Conservation (phyloP, 228 moss, liverwort and hornwort genomes). For the Sphagnum magellanicum region DNA sequence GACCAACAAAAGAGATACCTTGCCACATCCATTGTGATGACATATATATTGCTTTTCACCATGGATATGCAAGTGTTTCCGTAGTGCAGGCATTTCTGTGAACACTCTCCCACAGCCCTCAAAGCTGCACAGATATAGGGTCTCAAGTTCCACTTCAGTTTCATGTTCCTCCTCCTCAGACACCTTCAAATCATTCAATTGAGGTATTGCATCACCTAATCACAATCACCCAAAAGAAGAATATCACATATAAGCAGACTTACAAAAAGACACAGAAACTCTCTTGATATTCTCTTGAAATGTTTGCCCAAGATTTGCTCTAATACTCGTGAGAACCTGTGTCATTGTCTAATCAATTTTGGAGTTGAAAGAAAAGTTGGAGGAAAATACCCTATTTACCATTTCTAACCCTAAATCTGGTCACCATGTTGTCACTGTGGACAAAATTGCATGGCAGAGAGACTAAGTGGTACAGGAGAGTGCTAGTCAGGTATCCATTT, state of each 20-base stretch:
- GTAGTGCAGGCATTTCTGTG: conserved; percentile 59
- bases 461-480: not conserved
- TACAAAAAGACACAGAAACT: too few relatives aligned
- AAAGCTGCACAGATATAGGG: conserved; percentile 81
- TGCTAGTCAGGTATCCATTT: conserved; percentile 86
- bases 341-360: too few relatives aligned
- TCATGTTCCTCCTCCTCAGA: conserved; percentile 65
- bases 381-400: too few relatives aligned
- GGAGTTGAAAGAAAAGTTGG: too few relatives aligned
- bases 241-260: not conserved
- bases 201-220: conserved; percentile 71
- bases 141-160: conserved; percentile 68
- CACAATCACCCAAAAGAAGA: not conserved
- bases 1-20: conserved; percentile 26
- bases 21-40: conserved; percentile 97
- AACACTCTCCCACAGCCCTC: conserved; percentile 95
- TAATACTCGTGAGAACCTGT: not conserved
- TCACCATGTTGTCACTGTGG: too few relatives aligned
- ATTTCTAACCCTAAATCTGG: too few relatives aligned
- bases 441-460: not conserved
- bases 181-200: conserved; percentile 25
- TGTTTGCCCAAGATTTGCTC: too few relatives aligned
- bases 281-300: too few relatives aligned
- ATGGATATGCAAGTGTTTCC: conserved; percentile 94
- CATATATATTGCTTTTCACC: conserved; percentile 98